Evolutionary conservation across 805 yeast species (phyloP).

Genomic region (Debaryomyces prosopidis): DNA sequence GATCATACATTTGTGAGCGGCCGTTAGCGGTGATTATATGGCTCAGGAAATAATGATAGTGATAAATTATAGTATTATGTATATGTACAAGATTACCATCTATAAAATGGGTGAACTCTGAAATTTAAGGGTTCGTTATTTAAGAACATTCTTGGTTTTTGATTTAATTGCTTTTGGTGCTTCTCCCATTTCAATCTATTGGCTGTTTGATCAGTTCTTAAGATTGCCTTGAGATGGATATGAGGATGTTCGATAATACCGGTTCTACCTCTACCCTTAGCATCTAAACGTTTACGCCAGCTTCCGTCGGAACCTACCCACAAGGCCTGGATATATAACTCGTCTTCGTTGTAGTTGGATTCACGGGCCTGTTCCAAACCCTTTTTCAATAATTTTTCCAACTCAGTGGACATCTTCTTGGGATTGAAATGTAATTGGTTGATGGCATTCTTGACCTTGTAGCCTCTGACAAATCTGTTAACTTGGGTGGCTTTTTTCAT

Average conservation of each 20-base stretch:
- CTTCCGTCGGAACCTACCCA: constrained; percentile 93
- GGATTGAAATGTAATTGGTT: constrained; percentile 89
- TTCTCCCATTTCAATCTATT: constrained; percentile 61
- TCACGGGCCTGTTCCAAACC: constrained; percentile 70
- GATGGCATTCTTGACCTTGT: constrained; percentile 75
- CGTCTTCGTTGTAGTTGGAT: constrained; percentile 58
- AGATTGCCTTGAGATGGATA: constrained; percentile 77
- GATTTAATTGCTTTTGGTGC: constrained; percentile 44
- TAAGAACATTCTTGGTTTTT: constrained; percentile 55
- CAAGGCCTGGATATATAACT: constrained; percentile 70
- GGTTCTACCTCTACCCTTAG: constrained; percentile 86
- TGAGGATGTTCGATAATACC: constrained; percentile 77
- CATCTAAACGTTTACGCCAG: constrained; percentile 69
- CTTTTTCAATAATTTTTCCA: constrained; percentile 69
- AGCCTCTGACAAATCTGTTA: constrained; percentile 70
- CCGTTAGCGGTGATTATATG: too few relatives aligned
- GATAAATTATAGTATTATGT: not conserved
- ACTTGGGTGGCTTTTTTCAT: constrained; percentile 84
- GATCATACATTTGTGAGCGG: too few relatives aligned
- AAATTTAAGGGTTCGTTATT: constrained; percentile 46
- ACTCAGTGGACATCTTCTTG: constrained; percentile 76
- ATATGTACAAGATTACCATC: constrained; percentile 31
- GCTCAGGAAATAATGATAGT: not conserved
- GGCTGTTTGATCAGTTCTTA: constrained; percentile 67
- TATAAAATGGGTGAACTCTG: constrained; percentile 40